Evolutionary conservation across 495 filamentous ascomycete species (phyloP), one percentile per base, ranked within the genome.

Genomic region (Rusavskia elegans): DNA sequence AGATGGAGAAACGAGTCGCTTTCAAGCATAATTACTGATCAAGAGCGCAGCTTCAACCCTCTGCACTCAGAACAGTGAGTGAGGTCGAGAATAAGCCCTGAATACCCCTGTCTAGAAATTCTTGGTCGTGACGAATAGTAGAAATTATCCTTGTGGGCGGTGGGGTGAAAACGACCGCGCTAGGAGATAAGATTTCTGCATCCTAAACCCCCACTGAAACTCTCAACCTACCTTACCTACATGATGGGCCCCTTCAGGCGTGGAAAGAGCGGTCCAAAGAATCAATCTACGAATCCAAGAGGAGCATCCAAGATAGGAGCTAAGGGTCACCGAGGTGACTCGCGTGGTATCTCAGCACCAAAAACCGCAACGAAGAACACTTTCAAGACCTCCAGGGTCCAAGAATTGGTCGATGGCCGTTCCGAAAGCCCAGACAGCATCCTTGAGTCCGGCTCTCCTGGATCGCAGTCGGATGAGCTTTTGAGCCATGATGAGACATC

Each of bases 1-100:
- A 98, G 83, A 67, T 98, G 93, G 60, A 98, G 75, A 71, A 95
- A 97, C 30, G 84, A 84, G 62, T 87, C 83, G 53, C 78, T 73
- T 61, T 84, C 81, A 61, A 86, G 81, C 90, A 96, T 96, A 2
- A 8, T 49, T 8, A 14, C 9, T 14, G 8, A 35, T 35, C 32
- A 35, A 14, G 9, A 35, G 32, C 32, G 32, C 32, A 14, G 32
- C 32, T 35, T 35, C 32, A 10, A 14, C 9, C 13, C 7, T 4
- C 32, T 35, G 32, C 32, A 2, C 9, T n/a, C n/a, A n/a, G n/a
- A n/a, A n/a, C n/a, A n/a, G n/a, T 2, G 8, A 11, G 32, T 35
- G 32, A 35, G 32, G 32, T 35, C 2, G 10, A 8, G 9, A 11
- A 11, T 35, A 35, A 35, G 32, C 32, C 6, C 32, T 35, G 32